Percentiles rank a stretch among this genome's conserved stretches.
Conservation (phyloP, 2,329 filamentous ascomycete species). For the Aspergillus candidus region DNA sequence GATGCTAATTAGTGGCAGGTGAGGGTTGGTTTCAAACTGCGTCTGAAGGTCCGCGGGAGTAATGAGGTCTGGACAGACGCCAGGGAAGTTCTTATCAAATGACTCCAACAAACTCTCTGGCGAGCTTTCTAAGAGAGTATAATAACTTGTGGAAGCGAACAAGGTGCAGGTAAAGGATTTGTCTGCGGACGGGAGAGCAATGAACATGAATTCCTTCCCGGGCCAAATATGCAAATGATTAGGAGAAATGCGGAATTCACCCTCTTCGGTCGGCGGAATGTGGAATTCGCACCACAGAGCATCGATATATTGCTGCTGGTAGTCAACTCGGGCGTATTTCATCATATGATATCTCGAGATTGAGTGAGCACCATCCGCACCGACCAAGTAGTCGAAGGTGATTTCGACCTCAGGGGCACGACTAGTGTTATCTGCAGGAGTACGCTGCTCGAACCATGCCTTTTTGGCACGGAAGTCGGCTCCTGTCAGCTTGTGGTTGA, state of each 20-base stretch:
- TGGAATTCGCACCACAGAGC: constrained; percentile 96
- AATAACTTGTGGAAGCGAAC: constrained; percentile 71
- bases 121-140: constrained; percentile 60
- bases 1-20: constrained; percentile 86
- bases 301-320: constrained; percentile 91
- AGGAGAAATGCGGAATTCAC: constrained; percentile 72
- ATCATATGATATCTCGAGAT: constrained; percentile 88
- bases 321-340: constrained; percentile 89
- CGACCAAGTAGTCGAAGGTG: constrained; percentile 83
- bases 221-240: constrained; percentile 98
- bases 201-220: constrained; percentile 92
- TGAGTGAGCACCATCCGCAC: constrained; percentile 92
- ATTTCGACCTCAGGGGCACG: constrained; percentile 68
- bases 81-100: constrained; percentile 81
- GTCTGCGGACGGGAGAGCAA: constrained; percentile 83
- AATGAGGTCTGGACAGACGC: constrained; percentile 59
- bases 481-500: constrained; percentile 87
- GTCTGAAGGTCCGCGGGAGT: constrained; percentile 59
- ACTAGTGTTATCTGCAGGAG: constrained; percentile 29
- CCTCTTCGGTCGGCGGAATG: constrained; percentile 53
- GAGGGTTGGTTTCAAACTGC: constrained; percentile 76
- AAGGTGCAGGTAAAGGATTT: constrained; percentile 92
- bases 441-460: constrained; percentile 75
- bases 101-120: constrained; percentile 69
- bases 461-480: constrained; percentile 73